Evolutionary conservation across 495 filamentous ascomycete species (phyloP), one percentile per base, ranked within the genome.

Genomic region (Oidiodendron maius): DNA sequence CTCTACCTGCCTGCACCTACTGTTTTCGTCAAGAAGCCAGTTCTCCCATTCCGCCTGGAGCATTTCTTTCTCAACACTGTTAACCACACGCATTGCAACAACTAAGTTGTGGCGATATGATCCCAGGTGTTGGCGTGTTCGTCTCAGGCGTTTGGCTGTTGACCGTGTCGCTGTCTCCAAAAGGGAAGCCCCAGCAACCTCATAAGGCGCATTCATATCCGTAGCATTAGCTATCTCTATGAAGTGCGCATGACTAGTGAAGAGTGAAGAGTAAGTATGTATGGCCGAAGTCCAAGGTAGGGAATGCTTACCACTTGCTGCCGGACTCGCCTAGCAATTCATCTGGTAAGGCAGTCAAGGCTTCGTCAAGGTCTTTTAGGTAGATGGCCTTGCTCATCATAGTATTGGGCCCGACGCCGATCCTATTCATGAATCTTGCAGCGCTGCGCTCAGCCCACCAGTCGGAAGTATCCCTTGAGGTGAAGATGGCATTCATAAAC

Each of bases 381-480:
- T 89, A 95, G 35, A 98, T 80, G 3, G 87, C 80, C 65, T 84
- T 87, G 65, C 80, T 83, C 88, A 96, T 91, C 45, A 83, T 76
- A 26, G 76, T 56, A 52, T 91, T 83, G 15, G 89, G 86, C 13
- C 76, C 74, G 6, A 97, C 82, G 8, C 93, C 91, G 13, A 97
- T 66, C 13, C 81, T 70, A 22, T 70, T 65, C 86, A 98, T 87
- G 64, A 89, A 95, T 36, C 71, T 80, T 1, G 70, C 76, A 10
- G 91, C 89, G 42, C 78, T 83, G 36, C 87, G 76, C 66, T 97
- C 93, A 32, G 76, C 74, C 87, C 87, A 96, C 89, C 89, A 96
- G 5, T 76, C 70, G 51, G 78, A 81, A 15, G 73, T 72, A 50
- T 81, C 75, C 51, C 80, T 75, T 2, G 82, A 81, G 2, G 87